Evolutionary conservation across 257 asterid genomes (phyloP).

Genomic region (Rhazya stricta): DNA sequence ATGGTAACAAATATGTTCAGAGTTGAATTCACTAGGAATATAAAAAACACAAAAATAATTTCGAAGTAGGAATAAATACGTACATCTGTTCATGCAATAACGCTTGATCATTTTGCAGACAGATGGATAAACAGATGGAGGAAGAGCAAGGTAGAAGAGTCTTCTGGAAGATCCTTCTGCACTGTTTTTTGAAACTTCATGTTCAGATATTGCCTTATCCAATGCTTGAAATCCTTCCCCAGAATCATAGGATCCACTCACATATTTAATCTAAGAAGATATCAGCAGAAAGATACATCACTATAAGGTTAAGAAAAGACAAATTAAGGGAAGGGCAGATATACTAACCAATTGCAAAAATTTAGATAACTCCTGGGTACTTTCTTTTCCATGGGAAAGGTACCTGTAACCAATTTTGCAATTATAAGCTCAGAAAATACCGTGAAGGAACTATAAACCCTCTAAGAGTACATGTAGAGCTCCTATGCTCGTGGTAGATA

Average conservation of each 20-base stretch:
- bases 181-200: slow-evolving; percentile 65
- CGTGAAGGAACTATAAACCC: neutral
- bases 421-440: neutral
- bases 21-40: neutral
- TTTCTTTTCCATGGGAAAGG: slow-evolving; percentile 61
- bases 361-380: slow-evolving; percentile 35
- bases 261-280: slow-evolving; percentile 68
- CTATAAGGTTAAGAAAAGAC: neutral
- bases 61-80: slow-evolving; percentile 15
- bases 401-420: slow-evolving; percentile 38
- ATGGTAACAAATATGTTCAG: neutral
- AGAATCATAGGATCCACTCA: slow-evolving; percentile 85
- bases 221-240: slow-evolving; percentile 77
- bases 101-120: slow-evolving; percentile 92
- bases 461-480: neutral
- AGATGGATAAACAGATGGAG: slow-evolving; percentile 96
- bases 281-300: slow-evolving; percentile 6
- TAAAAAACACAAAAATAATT: neutral
- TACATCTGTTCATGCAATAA: slow-evolving; percentile 71
- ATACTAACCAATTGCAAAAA: slow-evolving; percentile 86
- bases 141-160: slow-evolving; percentile 96
- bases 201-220: slow-evolving; percentile 79
- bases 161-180: slow-evolving; percentile 79
- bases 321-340: slow-evolving; percentile 7
- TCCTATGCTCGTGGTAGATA: neutral